A percentile compares a stretch with the other conserved stretches of the same genome.
Evolutionary conservation across 306 rosid species (phyloP).

Genomic region (Comarum palustre): DNA sequence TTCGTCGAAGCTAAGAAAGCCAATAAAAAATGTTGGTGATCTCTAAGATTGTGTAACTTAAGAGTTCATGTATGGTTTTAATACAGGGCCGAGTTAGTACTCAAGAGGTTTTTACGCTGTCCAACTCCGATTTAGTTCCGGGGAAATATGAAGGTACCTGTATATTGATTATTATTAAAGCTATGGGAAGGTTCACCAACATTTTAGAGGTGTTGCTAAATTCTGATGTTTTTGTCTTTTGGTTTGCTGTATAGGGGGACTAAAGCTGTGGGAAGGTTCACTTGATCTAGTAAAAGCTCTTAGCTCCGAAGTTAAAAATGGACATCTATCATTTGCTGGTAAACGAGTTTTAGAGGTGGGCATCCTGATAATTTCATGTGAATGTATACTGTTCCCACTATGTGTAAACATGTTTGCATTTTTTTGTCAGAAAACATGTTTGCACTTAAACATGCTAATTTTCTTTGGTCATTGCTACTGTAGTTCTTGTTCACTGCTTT

Average conservation of each 20-base stretch:
- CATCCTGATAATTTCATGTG: constrained; percentile 30
- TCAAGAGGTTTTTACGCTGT: constrained; percentile 74
- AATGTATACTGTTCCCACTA: constrained; percentile 15
- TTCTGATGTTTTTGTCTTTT: not conserved
- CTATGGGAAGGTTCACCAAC: too few relatives aligned
- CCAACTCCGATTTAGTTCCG: constrained; percentile 87
- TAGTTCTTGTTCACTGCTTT: not conserved
- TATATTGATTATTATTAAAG: too few relatives aligned
- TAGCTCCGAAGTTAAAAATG: constrained; percentile 45
- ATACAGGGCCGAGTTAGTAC: constrained; percentile 76
- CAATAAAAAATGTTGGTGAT: not conserved
- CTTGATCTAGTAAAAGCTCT: constrained; percentile 79
- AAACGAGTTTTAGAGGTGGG: constrained; percentile 87
- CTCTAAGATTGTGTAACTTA: not conserved
- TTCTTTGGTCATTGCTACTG: not conserved
- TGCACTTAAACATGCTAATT: not conserved
- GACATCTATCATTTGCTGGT: constrained; percentile 43
- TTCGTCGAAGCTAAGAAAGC: not conserved
- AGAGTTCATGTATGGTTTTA: not conserved
- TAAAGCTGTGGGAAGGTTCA: constrained; percentile 94
- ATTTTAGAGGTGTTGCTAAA: not conserved
- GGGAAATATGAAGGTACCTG: constrained; percentile 76
- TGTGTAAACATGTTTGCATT: not conserved
- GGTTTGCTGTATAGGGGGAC: constrained; percentile 56
- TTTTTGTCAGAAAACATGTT: not conserved